phyloP scores from a whole-genome alignment of 163 green algal species.

The Chloromonas sp. region DNA sequence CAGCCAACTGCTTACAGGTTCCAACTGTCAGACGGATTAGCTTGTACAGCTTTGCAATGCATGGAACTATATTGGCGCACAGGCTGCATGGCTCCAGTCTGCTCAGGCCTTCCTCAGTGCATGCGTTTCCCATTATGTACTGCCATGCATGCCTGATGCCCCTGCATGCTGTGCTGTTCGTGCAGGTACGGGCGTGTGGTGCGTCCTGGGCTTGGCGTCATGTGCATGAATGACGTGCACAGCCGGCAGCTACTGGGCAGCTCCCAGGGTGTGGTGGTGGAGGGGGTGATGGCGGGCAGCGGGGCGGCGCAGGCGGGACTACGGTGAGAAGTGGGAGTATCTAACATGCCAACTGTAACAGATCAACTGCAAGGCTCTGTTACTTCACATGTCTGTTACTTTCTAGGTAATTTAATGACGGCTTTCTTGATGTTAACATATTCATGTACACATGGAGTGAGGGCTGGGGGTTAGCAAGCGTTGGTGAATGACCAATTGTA shows the following conservation, averaged over 20 bases:
- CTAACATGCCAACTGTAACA: neutral
- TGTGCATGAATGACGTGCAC: constrained; percentile 16
- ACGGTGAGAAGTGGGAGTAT: neutral
- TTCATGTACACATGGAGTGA: too few species aligned
- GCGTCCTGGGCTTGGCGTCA: constrained; percentile 24
- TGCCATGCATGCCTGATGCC: too few species aligned
- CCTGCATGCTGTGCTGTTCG: neutral
- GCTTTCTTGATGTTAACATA: too few species aligned
- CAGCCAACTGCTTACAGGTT: neutral
- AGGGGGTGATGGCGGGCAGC: constrained; percentile 17
- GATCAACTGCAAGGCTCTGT: too few species aligned
- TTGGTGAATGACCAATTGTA: too few species aligned
- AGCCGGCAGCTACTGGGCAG: constrained; percentile 18
- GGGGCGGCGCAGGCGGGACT: constrained; percentile 28
- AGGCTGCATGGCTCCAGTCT: too few species aligned
- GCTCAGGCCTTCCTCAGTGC: too few species aligned
- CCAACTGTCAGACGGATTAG: neutral
- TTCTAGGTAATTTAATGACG: too few species aligned
- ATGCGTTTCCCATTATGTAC: too few species aligned
- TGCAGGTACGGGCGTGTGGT: constrained; percentile 17
- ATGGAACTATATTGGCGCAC: too few species aligned
- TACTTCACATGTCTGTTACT: too few species aligned
- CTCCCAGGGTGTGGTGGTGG: constrained; percentile 26
- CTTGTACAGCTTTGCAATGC: neutral
- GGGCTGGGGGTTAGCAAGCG: too few species aligned